Conservation (phyloP, 768 basidiomycete species). For the Lentinula sp. region DNA sequence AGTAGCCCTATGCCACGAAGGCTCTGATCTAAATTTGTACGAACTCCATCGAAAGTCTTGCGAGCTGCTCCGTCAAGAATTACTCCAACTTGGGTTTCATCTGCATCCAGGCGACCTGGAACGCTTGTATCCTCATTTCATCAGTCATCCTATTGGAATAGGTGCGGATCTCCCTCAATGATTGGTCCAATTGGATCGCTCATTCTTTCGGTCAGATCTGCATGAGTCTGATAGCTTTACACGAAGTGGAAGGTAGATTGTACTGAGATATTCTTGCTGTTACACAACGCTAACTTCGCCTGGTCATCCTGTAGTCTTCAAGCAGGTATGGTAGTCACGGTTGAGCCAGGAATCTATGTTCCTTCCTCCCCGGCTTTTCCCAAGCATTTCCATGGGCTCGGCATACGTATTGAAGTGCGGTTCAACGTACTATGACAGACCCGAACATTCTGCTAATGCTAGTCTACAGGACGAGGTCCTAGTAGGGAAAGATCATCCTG, state of each 20-base stretch:
- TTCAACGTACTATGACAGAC: not conserved
- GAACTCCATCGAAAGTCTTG: slow-evolving; percentile 76
- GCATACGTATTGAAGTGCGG: slow-evolving; percentile 82
- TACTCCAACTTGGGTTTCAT: slow-evolving; percentile 73
- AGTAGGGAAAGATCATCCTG: slow-evolving; percentile 39
- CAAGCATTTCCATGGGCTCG: slow-evolving; percentile 83
- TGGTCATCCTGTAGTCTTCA: slow-evolving; percentile 45
- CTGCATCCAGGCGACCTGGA: slow-evolving; percentile 55
- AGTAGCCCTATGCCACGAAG: slow-evolving; percentile 53
- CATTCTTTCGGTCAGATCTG: slow-evolving; percentile 47
- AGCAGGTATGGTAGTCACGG: slow-evolving; percentile 86
- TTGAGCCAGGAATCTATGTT: slow-evolving; percentile 93
- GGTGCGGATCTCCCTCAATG: slow-evolving; percentile 35
- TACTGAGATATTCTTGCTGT: slow-evolving; percentile 17
- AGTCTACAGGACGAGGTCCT: slow-evolving; percentile 48
- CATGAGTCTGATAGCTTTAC: slow-evolving; percentile 76
- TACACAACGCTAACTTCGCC: not conserved
- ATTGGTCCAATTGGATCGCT: not conserved
- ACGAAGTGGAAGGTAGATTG: slow-evolving; percentile 39
- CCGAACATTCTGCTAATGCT: slow-evolving; percentile 4
- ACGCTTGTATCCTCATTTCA: slow-evolving; percentile 87
- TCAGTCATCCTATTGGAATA: slow-evolving; percentile 90
- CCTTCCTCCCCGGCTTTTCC: slow-evolving; percentile 78
- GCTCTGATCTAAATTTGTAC: slow-evolving; percentile 52
- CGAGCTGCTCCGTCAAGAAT: slow-evolving; percentile 58